A percentile compares a stretch with the other conserved stretches of the same genome.
Evolutionary conservation across 192 early-diverging fungal species (phyloP).

Genomic region (Coemansia sp.): DNA sequence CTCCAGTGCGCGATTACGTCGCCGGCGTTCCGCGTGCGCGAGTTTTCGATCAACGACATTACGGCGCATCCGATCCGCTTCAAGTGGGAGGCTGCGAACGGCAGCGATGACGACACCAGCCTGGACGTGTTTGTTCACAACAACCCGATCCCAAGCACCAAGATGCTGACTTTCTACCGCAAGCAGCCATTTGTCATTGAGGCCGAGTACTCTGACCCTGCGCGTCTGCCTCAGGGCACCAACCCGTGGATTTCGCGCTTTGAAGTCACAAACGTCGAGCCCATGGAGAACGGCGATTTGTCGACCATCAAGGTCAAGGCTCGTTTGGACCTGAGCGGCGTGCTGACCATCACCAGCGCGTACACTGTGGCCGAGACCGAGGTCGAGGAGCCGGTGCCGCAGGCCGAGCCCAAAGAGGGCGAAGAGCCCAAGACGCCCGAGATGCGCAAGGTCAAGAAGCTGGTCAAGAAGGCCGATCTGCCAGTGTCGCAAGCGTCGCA

Average conservation of each 20-base stretch:
- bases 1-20: constrained; percentile 96
- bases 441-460: constrained; percentile 87
- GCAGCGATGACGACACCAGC: constrained; percentile 61
- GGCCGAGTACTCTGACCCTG: constrained; percentile 72
- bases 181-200: constrained; percentile 79
- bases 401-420: constrained; percentile 59
- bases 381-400: constrained; percentile 75
- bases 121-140: constrained; percentile 86
- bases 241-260: constrained; percentile 82
- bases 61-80: constrained; percentile 87
- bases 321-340: constrained; percentile 80
- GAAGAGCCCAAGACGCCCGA: constrained; percentile 58
- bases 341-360: constrained; percentile 78
- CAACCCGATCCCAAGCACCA: constrained; percentile 86
- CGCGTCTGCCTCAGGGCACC: constrained; percentile 72
- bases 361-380: constrained; percentile 86
- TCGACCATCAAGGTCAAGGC: constrained; percentile 92
- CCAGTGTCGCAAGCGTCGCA: constrained; percentile 65
- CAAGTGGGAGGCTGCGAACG: constrained; percentile 68
- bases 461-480: constrained; percentile 85
- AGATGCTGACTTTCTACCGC: constrained; percentile 90
- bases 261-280: constrained; percentile 78
- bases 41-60: constrained; percentile 90
- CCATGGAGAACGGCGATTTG: constrained; percentile 61
- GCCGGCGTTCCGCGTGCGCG: constrained; percentile 96